These are phyloP conservation scores for Lumnitzera racemosa DNA, from an alignment of 345 rosid genomes.

Conservation along the genomic window DNA sequence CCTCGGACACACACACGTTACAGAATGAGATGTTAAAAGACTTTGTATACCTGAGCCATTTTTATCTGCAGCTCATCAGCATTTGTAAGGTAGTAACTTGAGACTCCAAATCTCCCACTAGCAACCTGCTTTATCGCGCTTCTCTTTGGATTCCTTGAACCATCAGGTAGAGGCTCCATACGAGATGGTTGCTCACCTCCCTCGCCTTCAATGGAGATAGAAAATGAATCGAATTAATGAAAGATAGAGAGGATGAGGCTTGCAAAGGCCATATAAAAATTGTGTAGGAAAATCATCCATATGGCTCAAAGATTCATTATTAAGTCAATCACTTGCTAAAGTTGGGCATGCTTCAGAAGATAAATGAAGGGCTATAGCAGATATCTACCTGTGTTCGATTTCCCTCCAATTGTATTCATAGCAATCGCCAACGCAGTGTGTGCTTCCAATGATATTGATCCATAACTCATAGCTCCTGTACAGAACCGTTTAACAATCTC, in stretches of 20 bases:
- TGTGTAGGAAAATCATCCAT: neutral
- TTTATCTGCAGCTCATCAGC: constrained; percentile 97
- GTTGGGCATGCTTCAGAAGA: neutral
- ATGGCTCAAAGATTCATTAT: neutral
- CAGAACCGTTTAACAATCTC: constrained; percentile 97
- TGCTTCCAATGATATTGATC: constrained; percentile 96
- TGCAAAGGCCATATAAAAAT: too few species aligned
- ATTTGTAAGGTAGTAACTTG: constrained; percentile 96
- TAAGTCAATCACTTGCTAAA: neutral
- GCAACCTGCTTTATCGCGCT: constrained; percentile 99
- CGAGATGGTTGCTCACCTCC: constrained; percentile 99
- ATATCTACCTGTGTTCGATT: constrained; percentile 86
- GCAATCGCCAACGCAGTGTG: constrained; percentile 84
- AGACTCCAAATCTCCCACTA: constrained; percentile 99
- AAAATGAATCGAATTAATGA: neutral
- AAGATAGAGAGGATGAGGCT: too few species aligned
- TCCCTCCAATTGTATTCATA: constrained; percentile 93
- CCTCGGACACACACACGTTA: too few species aligned
- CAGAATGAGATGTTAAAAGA: too few species aligned
- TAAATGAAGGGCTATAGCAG: neutral
- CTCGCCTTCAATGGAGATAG: constrained; percentile 56
- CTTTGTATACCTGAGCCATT: constrained; percentile 89
- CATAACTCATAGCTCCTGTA: constrained; percentile 99
- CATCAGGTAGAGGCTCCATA: constrained; percentile 86
- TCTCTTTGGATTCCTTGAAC: constrained; percentile 85